Evolutionary conservation across 257 asterid genomes (phyloP).

Genomic region (Solanum etuberosum): DNA sequence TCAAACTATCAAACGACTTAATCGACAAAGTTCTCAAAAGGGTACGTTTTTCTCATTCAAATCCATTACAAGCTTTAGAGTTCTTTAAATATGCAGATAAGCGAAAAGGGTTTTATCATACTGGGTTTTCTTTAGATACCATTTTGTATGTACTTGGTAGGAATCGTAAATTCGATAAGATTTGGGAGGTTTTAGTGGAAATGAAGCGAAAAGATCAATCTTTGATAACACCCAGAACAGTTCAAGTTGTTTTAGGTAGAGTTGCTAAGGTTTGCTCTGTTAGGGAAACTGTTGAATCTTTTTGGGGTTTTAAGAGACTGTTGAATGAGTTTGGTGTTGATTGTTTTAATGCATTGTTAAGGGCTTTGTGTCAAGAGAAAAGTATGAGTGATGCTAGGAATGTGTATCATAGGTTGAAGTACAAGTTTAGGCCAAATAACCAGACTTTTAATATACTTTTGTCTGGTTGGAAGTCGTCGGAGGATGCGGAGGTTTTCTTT

Average conservation of each 20-base stretch:
- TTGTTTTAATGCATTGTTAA: conserved; percentile 63
- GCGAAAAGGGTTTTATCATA: conserved; percentile 44
- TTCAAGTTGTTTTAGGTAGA: conserved; percentile 74
- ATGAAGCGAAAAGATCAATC: conserved; percentile 54
- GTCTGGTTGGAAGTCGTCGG: conserved; percentile 76
- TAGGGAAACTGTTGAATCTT: conserved; percentile 63
- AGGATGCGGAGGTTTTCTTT: conserved; percentile 68
- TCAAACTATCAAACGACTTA: conserved; percentile 47
- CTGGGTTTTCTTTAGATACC: conserved; percentile 59
- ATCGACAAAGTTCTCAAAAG: conserved; percentile 62
- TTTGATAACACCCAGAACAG: conserved; percentile 62
- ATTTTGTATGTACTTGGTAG: conserved; percentile 74
- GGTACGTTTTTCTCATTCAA: conserved; percentile 79
- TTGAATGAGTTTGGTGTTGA: conserved; percentile 46
- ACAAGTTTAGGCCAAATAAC: conserved; percentile 63
- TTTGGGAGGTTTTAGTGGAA: conserved; percentile 60
- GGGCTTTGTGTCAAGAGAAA: conserved; percentile 88
- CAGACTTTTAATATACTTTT: conserved; percentile 71
- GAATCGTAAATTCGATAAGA: conserved; percentile 46
- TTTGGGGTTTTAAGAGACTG: conserved; percentile 47
- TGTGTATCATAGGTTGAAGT: conserved; percentile 60
- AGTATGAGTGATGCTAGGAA: conserved; percentile 85
- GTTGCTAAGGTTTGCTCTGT: conserved; percentile 86
- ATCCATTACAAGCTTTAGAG: conserved; percentile 59
- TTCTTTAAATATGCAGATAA: conserved; percentile 45